These are phyloP conservation scores for Linderniella brevidens DNA, from an alignment of 257 asterid species.

Conservation along the genomic window DNA sequence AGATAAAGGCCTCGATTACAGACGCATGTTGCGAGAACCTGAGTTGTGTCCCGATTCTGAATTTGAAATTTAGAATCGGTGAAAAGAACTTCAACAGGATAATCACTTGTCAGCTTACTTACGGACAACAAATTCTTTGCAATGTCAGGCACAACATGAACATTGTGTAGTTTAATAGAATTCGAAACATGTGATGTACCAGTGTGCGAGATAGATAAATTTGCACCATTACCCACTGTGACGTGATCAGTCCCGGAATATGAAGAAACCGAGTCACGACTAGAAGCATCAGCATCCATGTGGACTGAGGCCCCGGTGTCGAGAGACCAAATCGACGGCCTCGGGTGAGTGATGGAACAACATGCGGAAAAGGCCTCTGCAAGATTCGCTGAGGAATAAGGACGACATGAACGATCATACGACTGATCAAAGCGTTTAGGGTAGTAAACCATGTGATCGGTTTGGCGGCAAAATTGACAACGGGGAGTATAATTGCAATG, in stretches of 20 bases:
- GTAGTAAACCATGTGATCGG: neutral
- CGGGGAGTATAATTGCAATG: neutral
- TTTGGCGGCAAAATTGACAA: neutral
- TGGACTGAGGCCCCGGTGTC: conserved; percentile 3
- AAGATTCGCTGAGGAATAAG: conserved; percentile 1
- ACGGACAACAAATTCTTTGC: neutral
- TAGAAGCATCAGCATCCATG: neutral
- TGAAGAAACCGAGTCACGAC: neutral
- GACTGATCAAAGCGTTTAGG: neutral
- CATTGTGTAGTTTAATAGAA: neutral
- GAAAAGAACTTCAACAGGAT: conserved; percentile 1
- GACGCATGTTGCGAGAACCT: neutral
- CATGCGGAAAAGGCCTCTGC: neutral
- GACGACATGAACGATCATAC: neutral
- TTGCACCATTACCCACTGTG: neutral
- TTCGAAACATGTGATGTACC: neutral
- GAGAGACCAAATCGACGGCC: neutral
- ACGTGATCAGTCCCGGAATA: conserved; percentile 1
- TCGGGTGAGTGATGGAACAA: neutral
- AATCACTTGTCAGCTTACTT: neutral
- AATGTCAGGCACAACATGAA: neutral
- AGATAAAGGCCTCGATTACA: neutral
- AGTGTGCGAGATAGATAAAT: conserved; percentile 4
- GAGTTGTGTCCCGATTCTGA: conserved; percentile 1
- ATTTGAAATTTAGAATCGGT: neutral